A percentile compares a stretch with the other conserved stretches of the same genome.
Conservation (phyloP, 495 filamentous ascomycete genomes). For the Penicillium simplicissimum region DNA sequence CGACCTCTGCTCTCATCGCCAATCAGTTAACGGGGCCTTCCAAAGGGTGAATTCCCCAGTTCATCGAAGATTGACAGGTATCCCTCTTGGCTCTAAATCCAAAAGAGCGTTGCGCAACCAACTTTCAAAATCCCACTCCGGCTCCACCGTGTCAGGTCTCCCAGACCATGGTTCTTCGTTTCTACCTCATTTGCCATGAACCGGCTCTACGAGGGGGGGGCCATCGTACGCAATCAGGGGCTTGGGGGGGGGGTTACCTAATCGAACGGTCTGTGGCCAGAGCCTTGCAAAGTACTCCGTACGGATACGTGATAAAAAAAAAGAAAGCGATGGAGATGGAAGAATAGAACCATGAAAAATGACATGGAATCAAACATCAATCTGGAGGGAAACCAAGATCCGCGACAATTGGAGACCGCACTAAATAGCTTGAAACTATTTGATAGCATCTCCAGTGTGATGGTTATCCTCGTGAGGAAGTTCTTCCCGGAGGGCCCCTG, state of each 20-base stretch:
- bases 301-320: conserved; percentile 10
- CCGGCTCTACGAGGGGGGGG: conserved; percentile 12
- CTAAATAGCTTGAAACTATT: not conserved
- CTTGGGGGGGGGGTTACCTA: conserved; percentile 15
- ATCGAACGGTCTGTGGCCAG: conserved; percentile 15
- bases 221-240: conserved; percentile 37
- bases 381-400: not conserved
- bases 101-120: conserved; percentile 16
- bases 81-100: conserved; percentile 17
- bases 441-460: not conserved
- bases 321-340: not conserved
- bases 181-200: conserved; percentile 35
- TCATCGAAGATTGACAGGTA: conserved; percentile 37
- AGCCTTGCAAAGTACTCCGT: conserved; percentile 2
- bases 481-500: conserved; percentile 21
- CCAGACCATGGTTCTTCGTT: conserved; percentile 37
- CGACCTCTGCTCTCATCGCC: conserved; percentile 26
- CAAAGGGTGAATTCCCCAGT: conserved; percentile 31
- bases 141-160: conserved; percentile 33
- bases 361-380: no score
- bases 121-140: conserved; percentile 20
- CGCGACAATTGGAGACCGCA: not conserved
- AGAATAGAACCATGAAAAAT: conserved; percentile 1
- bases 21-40: conserved; percentile 23
- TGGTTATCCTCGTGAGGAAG: conserved; percentile 11